Base-by-base conservation (phyloP, 169 alveolate species). In the Eimeria tenella region DNA sequence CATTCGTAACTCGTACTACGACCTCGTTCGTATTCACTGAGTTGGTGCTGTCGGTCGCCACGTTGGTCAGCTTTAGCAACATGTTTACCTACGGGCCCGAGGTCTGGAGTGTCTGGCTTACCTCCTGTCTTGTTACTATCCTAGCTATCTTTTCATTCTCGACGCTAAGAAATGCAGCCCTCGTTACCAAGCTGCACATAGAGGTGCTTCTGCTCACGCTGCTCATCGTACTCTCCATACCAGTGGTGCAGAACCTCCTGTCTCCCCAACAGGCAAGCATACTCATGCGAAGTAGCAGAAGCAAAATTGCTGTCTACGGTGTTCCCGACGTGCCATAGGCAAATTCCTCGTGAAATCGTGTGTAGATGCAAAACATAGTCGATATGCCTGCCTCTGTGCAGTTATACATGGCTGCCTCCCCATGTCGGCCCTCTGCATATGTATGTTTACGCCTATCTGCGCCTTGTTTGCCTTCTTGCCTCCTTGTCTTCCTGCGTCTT, bases 241-340 rank as follows among this genome's bases (percentile, higher is more conserved):
- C 95, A 0, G 94, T 93, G 23, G 93, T 93, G 31, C 52, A 42
- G 6, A 93, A 93, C 68, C 89, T 93, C 70, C 73, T 93, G 42
- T 87, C 94, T 7, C 93, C 93, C 9, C 49, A 65, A 21, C 95
- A 92, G 73, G 95, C 68, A 77, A n/a, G 84, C 53, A 3, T 15
- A 31, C 42, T 31, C 42, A 31, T 31, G 42, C 42, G 42, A 31
- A 31, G 42, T 31, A 31, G 42, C 42, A 31, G 2, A 31, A 31
- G 42, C 42, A 31, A 31, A 31, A 31, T 31, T 31, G 42, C 4
- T 31, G 42, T 2, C 42, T 31, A 31, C 42, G 42, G 42, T 31
- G 42, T 31, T 31, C 42, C 42, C 2, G 42, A 31, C 42, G 42
- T 31, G 42, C 42, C 42, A 31, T 31, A 31, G 2, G 42, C 42